A percentile compares a stretch with the other conserved stretches of the same genome.
These are phyloP conservation scores for Pelargonium nanum DNA, from an alignment of 345 rosid genomes.

Conservation along the genomic window DNA sequence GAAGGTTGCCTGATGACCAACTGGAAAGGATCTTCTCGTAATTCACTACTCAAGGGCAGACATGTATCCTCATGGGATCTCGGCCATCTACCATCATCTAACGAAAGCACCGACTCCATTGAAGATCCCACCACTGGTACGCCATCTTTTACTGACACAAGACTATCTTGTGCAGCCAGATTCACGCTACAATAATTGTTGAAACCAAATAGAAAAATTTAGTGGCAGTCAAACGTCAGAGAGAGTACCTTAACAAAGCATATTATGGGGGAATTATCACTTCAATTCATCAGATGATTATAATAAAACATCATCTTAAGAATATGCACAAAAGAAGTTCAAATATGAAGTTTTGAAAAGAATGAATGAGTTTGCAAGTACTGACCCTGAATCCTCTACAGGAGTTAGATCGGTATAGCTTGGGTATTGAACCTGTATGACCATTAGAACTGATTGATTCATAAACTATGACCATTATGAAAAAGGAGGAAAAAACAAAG, in stretches of 20 bases:
- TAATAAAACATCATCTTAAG: background rate
- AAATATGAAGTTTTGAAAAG: background rate
- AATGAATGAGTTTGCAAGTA: background rate
- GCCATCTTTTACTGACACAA: slow-evolving; percentile 31
- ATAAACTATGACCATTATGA: background rate
- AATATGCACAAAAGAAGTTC: background rate
- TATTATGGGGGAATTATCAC: background rate
- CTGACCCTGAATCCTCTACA: slow-evolving; percentile 41
- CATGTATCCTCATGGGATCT: slow-evolving; percentile 35
- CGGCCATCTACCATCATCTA: slow-evolving; percentile 89
- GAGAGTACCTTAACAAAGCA: background rate
- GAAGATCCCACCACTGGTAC: slow-evolving; percentile 31
- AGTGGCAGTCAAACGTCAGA: slow-evolving; percentile 11
- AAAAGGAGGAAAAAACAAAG: background rate
- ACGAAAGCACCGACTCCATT: slow-evolving; percentile 78
- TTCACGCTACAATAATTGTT: slow-evolving; percentile 32
- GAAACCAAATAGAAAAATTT: slow-evolving; percentile 17
- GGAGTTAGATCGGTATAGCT: slow-evolving; percentile 43
- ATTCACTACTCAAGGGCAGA: slow-evolving; percentile 38
- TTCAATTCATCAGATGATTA: slow-evolving; percentile 2
- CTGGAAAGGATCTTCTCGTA: slow-evolving; percentile 70
- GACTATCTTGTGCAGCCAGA: slow-evolving; percentile 33
- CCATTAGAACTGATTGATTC: slow-evolving; percentile 18
- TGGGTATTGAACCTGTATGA: slow-evolving; percentile 70
- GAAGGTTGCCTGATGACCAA: slow-evolving; percentile 69